Conservation (phyloP, 1,284 basidiomycete genomes). For the Ganoderma leucocontextum region DNA sequence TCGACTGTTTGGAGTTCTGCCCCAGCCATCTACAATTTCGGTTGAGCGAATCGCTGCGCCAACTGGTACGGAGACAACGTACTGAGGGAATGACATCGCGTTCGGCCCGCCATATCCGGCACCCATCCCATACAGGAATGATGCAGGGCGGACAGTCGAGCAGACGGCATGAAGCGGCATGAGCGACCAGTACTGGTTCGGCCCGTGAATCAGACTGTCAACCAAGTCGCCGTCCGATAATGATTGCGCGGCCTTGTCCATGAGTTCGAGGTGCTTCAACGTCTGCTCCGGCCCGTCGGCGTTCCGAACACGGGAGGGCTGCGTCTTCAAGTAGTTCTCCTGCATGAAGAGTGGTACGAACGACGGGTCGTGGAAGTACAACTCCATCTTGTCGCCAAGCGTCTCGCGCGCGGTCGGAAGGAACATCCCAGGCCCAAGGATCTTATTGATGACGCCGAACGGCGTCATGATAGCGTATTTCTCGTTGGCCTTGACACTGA, state of each 20-base stretch:
- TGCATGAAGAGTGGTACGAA: constrained; percentile 96
- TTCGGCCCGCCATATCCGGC: constrained; percentile 74
- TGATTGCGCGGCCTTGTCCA: constrained; percentile 88
- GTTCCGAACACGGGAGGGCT: constrained; percentile 69
- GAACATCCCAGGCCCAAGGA: constrained; percentile 92
- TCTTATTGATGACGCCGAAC: constrained; percentile 86
- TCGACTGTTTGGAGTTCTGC: constrained; percentile 93
- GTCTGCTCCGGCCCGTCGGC: constrained; percentile 69
- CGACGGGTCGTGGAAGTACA: constrained; percentile 96
- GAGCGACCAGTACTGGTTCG: constrained; percentile 95
- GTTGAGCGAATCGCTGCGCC: not conserved
- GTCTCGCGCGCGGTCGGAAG: constrained; percentile 83
- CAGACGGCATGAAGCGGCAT: constrained; percentile 95
- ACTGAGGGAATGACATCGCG: constrained; percentile 85
- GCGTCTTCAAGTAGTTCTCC: constrained; percentile 74
- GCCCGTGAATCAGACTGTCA: constrained; percentile 91
- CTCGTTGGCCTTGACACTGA: constrained; percentile 88
- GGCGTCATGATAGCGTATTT: constrained; percentile 93
- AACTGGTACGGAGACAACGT: constrained; percentile 40
- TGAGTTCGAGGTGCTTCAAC: constrained; percentile 81
- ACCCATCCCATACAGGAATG: constrained; percentile 78
- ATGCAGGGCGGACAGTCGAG: constrained; percentile 89
- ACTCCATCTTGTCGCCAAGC: constrained; percentile 91
- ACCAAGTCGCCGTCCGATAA: constrained; percentile 97
- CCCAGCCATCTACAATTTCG: constrained; percentile 85